These are phyloP conservation scores for Zymoseptoria pseudotritici DNA, from an alignment of 2,329 filamentous ascomycete species.

Conservation along the genomic window DNA sequence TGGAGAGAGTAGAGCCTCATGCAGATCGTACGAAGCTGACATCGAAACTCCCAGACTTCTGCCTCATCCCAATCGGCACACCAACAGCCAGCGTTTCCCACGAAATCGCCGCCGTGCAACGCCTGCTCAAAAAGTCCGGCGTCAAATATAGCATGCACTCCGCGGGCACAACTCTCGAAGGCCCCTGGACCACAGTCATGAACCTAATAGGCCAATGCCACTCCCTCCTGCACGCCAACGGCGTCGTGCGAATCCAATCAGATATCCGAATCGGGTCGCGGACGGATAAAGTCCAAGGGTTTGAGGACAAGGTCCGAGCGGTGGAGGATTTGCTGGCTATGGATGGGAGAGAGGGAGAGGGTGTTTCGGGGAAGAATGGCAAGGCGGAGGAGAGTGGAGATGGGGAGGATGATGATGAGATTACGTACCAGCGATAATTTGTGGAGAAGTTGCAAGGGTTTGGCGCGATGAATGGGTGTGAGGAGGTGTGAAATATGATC, in stretches of 20 bases:
- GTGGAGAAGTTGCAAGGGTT: too few relatives aligned
- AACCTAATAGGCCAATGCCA: constrained; percentile 79
- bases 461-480: too few relatives aligned
- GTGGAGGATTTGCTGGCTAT: constrained; percentile 47
- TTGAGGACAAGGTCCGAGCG: constrained; percentile 67
- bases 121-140: constrained; percentile 71
- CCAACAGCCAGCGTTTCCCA: constrained; percentile 43
- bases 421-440: neutral
- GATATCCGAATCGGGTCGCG: constrained; percentile 80
- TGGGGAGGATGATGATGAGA: neutral
- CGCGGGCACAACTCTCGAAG: constrained; percentile 70
- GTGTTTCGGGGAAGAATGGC: neutral
- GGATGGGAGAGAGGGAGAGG: constrained; percentile 17
- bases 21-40: too few relatives aligned
- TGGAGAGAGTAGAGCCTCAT: too few relatives aligned
- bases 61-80: constrained; percentile 68
- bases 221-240: constrained; percentile 61
- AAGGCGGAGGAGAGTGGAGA: neutral
- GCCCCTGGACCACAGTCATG: constrained; percentile 84
- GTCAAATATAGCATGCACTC: constrained; percentile 85
- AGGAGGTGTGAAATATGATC: neutral
- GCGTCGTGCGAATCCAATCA: constrained; percentile 76
- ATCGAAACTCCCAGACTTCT: constrained; percentile 73
- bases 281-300: constrained; percentile 78
- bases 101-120: constrained; percentile 83